Evolutionary conservation across 2,329 filamentous ascomycete species (phyloP).

Genomic region (Penicillium polonicum): DNA sequence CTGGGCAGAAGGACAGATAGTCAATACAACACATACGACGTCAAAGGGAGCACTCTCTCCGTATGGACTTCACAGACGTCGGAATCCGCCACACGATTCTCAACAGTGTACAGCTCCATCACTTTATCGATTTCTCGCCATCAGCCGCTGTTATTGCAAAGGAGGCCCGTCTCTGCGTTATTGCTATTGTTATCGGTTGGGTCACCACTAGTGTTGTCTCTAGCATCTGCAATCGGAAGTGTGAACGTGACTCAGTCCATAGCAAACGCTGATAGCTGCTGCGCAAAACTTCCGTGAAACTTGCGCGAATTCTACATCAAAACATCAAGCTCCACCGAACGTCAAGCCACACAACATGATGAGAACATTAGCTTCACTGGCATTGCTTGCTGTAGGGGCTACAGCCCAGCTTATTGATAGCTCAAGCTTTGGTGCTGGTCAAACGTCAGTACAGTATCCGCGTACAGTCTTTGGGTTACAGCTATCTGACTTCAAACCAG

Average conservation of each 20-base stretch:
- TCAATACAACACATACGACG: conserved; percentile 11
- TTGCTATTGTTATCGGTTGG: conserved; percentile 52
- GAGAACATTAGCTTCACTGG: conserved; percentile 42
- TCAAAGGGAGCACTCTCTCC: conserved; percentile 13
- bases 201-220: conserved; percentile 42
- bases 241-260: conserved; percentile 15
- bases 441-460: conserved; percentile 49
- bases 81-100: conserved; percentile 49
- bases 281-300: neutral
- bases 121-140: conserved; percentile 53
- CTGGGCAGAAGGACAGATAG: conserved; percentile 24
- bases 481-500: conserved; percentile 39
- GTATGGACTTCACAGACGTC: conserved; percentile 44
- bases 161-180: conserved; percentile 52
- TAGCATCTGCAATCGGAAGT: conserved; percentile 25
- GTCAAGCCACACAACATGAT: conserved; percentile 34
- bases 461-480: neutral
- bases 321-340: neutral
- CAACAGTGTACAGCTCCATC: conserved; percentile 47
- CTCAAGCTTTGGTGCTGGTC: conserved; percentile 73
- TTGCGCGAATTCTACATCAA: neutral
- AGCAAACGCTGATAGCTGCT: conserved; percentile 13
- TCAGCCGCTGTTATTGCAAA: conserved; percentile 50
- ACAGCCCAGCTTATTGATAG: conserved; percentile 68
- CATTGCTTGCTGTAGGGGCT: conserved; percentile 50